Percentiles rank a stretch among this genome's conserved stretches.
Evolutionary conservation across 2,329 filamentous ascomycete genomes (phyloP).

Genomic region (Arthrobotrys conoides): DNA sequence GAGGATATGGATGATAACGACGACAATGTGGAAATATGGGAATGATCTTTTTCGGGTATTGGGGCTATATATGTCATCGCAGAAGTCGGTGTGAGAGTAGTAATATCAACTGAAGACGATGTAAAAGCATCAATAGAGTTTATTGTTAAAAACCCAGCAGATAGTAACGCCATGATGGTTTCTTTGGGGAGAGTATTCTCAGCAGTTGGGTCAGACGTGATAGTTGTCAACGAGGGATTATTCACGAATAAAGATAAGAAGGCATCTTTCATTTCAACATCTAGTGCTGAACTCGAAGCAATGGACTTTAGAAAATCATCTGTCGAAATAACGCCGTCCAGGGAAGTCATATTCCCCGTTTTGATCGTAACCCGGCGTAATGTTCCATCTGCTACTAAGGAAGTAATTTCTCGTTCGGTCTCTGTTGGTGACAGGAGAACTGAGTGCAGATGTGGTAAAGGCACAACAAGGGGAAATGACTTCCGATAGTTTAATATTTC

Average conservation of each 20-base stretch:
- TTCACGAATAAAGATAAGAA: constrained; percentile 31
- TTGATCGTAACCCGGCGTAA: constrained; percentile 47
- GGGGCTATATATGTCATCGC: constrained; percentile 33
- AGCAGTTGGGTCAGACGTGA: constrained; percentile 30
- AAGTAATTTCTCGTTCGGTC: constrained; percentile 46
- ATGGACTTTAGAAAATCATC: constrained; percentile 55
- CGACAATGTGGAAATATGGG: constrained; percentile 49
- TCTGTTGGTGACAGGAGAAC: constrained; percentile 49
- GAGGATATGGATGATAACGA: constrained; percentile 54
- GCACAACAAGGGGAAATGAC: constrained; percentile 51
- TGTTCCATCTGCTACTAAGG: constrained; percentile 44
- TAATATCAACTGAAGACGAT: constrained; percentile 42
- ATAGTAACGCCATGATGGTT: constrained; percentile 39
- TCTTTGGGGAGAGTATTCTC: constrained; percentile 35
- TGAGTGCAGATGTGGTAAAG: constrained; percentile 43
- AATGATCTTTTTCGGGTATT: constrained; percentile 40
- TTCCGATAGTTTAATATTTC: constrained; percentile 55
- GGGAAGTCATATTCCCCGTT: constrained; percentile 18
- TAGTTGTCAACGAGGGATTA: constrained; percentile 26
- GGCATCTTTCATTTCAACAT: constrained; percentile 36
- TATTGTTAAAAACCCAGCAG: constrained; percentile 51
- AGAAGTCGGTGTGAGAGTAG: constrained; percentile 46
- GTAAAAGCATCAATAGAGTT: constrained; percentile 18
- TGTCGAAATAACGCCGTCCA: constrained; percentile 50
- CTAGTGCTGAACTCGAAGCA: constrained; percentile 30